phyloP scores from a whole-genome alignment of 371 early-diverging fungal species.

The Haplosporangium sp. region DNA sequence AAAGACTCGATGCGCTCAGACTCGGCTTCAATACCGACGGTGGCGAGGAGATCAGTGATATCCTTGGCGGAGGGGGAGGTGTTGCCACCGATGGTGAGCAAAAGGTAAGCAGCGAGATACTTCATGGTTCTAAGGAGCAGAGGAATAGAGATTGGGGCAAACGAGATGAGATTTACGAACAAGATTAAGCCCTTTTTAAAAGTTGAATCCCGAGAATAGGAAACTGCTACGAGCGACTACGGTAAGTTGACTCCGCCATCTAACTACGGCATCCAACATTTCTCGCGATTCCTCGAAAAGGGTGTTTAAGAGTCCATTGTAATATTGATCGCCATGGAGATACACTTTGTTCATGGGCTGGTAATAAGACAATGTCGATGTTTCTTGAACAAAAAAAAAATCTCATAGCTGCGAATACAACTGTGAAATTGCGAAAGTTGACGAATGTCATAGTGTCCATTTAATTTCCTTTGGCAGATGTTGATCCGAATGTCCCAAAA shows the following conservation, averaged over 20 bases:
- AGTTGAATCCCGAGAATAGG: not conserved
- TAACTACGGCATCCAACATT: conserved; percentile 14
- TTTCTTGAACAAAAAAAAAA: not conserved
- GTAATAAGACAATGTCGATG: not conserved
- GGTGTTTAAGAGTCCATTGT: not conserved
- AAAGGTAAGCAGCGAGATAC: conserved; percentile 97
- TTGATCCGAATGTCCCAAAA: conserved; percentile 1
- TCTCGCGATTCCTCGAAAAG: not conserved
- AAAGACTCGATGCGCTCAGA: conserved; percentile 81
- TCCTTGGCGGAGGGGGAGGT: conserved; percentile 84
- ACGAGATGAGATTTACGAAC: conserved; percentile 1
- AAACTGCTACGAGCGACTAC: conserved; percentile 7
- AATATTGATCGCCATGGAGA: not conserved
- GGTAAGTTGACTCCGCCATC: conserved; percentile 15
- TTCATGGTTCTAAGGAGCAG: conserved; percentile 75
- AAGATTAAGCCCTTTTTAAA: conserved; percentile 2
- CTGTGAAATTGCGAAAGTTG: not conserved
- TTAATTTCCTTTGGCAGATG: not conserved
- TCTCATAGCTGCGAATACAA: not conserved
- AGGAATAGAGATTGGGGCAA: not conserved
- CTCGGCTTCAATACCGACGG: conserved; percentile 96
- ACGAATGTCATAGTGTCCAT: not conserved
- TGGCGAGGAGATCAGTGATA: conserved; percentile 87
- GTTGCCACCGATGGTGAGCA: conserved; percentile 93
- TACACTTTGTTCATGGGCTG: not conserved